These are phyloP conservation scores for Urochloa ruziziensis DNA, from an alignment of 176 grass and related monocot genomes.

Conservation along the genomic window DNA sequence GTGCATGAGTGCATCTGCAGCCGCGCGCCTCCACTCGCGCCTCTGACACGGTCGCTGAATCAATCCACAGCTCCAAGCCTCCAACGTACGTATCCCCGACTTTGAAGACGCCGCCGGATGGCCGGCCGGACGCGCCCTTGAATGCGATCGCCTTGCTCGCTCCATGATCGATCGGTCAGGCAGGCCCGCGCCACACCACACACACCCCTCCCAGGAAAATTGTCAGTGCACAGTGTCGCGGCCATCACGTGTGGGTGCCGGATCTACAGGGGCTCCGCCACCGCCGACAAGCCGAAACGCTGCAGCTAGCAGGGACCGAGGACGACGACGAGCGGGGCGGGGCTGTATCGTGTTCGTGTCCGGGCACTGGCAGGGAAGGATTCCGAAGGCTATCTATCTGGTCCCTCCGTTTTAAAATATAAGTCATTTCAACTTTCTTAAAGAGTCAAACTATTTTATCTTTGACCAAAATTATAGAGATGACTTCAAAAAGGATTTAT, in stretches of 20 bases:
- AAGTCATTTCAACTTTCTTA: too few species aligned
- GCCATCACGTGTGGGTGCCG: background rate
- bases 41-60: background rate
- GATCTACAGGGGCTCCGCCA: background rate
- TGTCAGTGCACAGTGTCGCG: background rate
- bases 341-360: too few species aligned
- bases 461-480: too few species aligned
- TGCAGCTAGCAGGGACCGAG: background rate
- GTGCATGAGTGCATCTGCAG: background rate
- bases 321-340: background rate
- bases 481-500: too few species aligned
- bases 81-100: background rate
- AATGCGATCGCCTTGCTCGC: background rate
- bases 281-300: background rate
- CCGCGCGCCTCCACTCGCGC: background rate
- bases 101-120: conserved; percentile 13
- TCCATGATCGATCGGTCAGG: background rate
- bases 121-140: background rate
- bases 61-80: background rate
- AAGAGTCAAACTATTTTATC: too few species aligned
- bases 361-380: too few species aligned
- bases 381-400: too few species aligned
- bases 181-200: background rate
- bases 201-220: background rate
- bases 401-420: too few species aligned